A percentile compares a stretch with the other conserved stretches of the same genome.
Conservation (phyloP, 352 stramenopile species). For the Phytophthora tubulina region DNA sequence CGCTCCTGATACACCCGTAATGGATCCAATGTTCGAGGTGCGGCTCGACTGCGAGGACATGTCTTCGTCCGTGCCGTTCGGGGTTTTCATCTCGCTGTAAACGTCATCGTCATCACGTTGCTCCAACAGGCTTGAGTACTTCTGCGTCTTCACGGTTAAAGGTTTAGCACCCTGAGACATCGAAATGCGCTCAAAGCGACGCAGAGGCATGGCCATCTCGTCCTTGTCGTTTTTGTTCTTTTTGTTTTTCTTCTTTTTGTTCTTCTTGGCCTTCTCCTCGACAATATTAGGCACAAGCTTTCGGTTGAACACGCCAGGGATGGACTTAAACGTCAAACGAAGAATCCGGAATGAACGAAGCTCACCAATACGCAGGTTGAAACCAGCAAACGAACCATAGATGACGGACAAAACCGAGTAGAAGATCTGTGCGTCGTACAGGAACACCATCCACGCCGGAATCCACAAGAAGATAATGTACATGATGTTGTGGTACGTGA, state of each 20-base stretch:
- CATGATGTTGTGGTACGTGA: conserved; percentile 79
- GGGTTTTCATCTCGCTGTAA: conserved; percentile 71
- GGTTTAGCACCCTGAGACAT: conserved; percentile 83
- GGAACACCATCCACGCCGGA: conserved; percentile 85
- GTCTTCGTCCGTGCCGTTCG: conserved; percentile 73
- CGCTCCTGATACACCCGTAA: conserved; percentile 78
- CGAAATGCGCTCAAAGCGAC: conserved; percentile 83
- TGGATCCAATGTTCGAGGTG: conserved; percentile 71
- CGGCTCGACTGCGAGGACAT: conserved; percentile 55
- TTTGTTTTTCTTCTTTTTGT: conserved; percentile 66
- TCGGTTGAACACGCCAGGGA: conserved; percentile 86
- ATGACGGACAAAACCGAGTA: conserved; percentile 84
- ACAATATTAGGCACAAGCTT: conserved; percentile 88
- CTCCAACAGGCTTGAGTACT: conserved; percentile 80
- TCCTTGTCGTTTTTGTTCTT: conserved; percentile 62
- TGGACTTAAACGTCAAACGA: conserved; percentile 85
- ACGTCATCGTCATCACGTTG: conserved; percentile 61
- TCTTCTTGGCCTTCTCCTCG: conserved; percentile 80
- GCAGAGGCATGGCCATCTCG: conserved; percentile 67
- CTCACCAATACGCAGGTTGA: conserved; percentile 87
- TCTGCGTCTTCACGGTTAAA: conserved; percentile 84
- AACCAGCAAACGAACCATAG: conserved; percentile 82
- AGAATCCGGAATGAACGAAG: conserved; percentile 88
- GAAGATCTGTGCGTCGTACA: conserved; percentile 90
- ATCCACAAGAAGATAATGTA: conserved; percentile 88